Conservation (phyloP, 1,284 basidiomycete species). For the Sanghuangporus baumii region DNA sequence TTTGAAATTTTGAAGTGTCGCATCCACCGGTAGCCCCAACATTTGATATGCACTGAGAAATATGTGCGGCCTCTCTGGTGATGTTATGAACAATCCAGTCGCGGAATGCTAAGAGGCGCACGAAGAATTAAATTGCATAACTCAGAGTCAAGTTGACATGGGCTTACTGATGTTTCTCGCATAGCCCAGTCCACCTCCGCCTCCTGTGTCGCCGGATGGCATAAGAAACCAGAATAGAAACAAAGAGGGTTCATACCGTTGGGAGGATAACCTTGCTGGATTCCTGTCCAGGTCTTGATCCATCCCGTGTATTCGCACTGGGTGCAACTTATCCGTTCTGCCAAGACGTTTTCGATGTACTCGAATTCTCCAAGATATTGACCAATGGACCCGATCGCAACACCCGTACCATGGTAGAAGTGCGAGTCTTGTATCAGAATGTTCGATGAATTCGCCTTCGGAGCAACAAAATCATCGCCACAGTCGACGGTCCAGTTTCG, state of each 20-base stretch:
- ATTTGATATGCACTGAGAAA: conserved; percentile 31
- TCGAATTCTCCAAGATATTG: conserved; percentile 27
- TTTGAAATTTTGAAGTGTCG: conserved; percentile 30
- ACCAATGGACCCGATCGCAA: conserved; percentile 29
- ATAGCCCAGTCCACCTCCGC: neutral
- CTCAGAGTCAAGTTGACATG: neutral
- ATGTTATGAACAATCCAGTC: conserved; percentile 27
- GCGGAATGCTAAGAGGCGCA: conserved; percentile 24
- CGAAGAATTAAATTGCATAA: neutral
- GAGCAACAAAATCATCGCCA: conserved; percentile 29
- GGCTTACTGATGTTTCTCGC: neutral
- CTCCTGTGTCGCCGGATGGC: neutral
- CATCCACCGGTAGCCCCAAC: conserved; percentile 28
- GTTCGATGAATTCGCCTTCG: conserved; percentile 33
- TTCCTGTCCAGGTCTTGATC: conserved; percentile 29
- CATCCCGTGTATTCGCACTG: conserved; percentile 25
- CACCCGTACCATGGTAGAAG: conserved; percentile 28
- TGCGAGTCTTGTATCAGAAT: conserved; percentile 31
- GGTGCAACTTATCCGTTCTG: conserved; percentile 22
- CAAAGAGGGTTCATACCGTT: conserved; percentile 22
- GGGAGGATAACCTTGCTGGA: conserved; percentile 28
- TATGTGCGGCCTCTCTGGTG: conserved; percentile 24
- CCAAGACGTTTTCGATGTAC: conserved; percentile 30
- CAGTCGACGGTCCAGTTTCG: conserved; percentile 28
- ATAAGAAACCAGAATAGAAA: neutral